Percentiles rank a stretch among this genome's conserved stretches.
phyloP scores from a whole-genome alignment of 305 asterid genomes.

The Rubia balearica region DNA sequence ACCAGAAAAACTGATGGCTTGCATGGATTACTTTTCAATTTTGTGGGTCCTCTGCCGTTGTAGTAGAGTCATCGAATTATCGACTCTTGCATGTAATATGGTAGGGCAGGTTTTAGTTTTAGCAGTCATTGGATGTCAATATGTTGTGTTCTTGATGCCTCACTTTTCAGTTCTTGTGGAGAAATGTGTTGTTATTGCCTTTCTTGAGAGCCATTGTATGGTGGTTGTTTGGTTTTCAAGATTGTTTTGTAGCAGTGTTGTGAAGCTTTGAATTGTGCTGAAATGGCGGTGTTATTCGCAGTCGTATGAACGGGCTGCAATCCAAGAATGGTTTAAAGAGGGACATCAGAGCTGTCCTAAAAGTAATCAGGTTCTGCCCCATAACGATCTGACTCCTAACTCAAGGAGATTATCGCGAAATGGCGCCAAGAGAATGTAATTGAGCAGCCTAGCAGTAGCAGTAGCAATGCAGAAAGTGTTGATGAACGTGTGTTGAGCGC shows the following conservation, averaged over 20 bases:
- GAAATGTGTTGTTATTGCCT: neutral
- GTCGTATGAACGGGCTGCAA: conserved; percentile 35
- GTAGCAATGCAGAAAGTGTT: neutral
- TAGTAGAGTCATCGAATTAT: neutral
- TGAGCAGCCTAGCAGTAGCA: conserved; percentile 12
- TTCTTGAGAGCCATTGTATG: neutral
- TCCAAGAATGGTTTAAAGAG: conserved; percentile 34
- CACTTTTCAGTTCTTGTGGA: neutral
- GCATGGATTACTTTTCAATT: neutral
- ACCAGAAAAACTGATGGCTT: neutral
- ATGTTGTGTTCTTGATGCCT: neutral
- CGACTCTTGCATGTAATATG: neutral
- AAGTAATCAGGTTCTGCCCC: conserved; percentile 24
- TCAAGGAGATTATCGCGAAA: conserved; percentile 29
- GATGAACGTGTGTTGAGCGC: conserved; percentile 6
- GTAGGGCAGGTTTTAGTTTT: too few species aligned
- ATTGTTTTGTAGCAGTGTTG: too few species aligned
- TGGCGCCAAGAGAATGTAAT: conserved; percentile 26
- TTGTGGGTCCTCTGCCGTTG: conserved; percentile 5
- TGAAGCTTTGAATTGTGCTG: neutral
- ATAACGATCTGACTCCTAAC: conserved; percentile 30
- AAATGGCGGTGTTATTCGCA: conserved; percentile 14
- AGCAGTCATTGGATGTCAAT: neutral
- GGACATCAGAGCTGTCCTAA: conserved; percentile 34
- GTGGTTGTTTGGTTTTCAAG: neutral